A percentile compares a stretch with the other conserved stretches of the same genome.
These are phyloP conservation scores for Penstemon eatonii DNA, from an alignment of 257 asterid species.

Conservation along the genomic window DNA sequence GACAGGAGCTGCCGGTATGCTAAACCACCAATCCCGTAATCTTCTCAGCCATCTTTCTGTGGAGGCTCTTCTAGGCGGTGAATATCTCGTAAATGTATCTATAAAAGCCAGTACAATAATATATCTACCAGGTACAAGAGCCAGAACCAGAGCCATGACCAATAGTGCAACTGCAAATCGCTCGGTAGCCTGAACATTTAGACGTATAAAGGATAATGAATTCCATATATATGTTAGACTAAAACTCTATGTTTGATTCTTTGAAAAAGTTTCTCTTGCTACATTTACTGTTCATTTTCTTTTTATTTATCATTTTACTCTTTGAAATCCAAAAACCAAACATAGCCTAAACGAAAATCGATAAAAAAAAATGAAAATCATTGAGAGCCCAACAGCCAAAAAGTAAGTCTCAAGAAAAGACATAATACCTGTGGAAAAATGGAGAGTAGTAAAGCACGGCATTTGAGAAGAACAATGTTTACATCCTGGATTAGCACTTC, in stretches of 20 bases:
- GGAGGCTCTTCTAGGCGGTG: conserved; percentile 67
- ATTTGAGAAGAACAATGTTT: conserved; percentile 73
- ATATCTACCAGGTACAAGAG: conserved; percentile 56
- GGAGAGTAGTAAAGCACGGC: conserved; percentile 75
- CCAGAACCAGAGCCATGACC: conserved; percentile 52
- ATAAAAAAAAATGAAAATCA: too few species aligned
- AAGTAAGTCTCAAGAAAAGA: neutral
- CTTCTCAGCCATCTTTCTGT: conserved; percentile 86
- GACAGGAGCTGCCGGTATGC: conserved; percentile 95
- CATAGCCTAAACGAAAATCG: too few species aligned
- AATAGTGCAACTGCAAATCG: conserved; percentile 57
- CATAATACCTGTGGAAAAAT: conserved; percentile 79
- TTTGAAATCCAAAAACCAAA: too few species aligned
- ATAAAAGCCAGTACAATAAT: conserved; percentile 51
- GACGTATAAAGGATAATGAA: neutral
- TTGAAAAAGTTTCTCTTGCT: neutral
- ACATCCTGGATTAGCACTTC: conserved; percentile 90
- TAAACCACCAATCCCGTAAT: conserved; percentile 92
- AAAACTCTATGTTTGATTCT: neutral
- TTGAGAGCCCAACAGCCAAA: too few species aligned
- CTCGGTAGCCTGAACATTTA: conserved; percentile 71
- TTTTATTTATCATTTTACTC: too few species aligned
- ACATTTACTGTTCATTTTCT: neutral
- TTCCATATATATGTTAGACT: too few species aligned
- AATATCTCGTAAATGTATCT: conserved; percentile 68